Evolutionary conservation across 805 yeast species (phyloP), one percentile per base, ranked within the genome.

Genomic region (Myxozyma sirexii): DNA sequence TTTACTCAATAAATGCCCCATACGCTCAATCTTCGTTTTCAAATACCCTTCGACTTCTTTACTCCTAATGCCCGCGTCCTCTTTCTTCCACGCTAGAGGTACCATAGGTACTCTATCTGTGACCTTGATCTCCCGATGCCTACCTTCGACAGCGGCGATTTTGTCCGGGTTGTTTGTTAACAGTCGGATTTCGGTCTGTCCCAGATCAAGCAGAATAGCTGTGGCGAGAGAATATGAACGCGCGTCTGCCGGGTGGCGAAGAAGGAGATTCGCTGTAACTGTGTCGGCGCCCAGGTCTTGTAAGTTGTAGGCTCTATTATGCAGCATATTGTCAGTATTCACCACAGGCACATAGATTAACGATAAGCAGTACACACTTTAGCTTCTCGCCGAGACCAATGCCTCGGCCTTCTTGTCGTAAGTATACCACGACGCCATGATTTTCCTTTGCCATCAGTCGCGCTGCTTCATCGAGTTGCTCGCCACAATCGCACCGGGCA

Each of bases 271-370:
- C 7, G 99, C 99, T 73, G 92, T 96, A 3, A 94, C 98, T 0
- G 99, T 94, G 73, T 94, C 99, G 6, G 98, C 98, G 5, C 99
- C 99, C 58, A 94, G 78, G 75, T 94, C 99, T 77, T 94, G 99
- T 65, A 94, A 78, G 72, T 94, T 94, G 75, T 94, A 94, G 1
- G 98, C 98, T 75, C 66, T 63, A 39, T 21, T n/a, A 15, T 15
- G 35, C 24, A 17, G 7, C 19, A 21, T 19, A 42, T 29, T 45
- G 10, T 29, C n/a, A 45, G 26, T n/a, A 29, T 4, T 17, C 19
- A 52, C 31, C 38, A 4, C 31, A 12, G 3, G 23, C 4, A 33
- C 17, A 38, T 10, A 35, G 19, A 53, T 17, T 8, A 17, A 21
- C 13, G 4, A 41, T 15, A 10, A n/a, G n/a, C 21, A 23, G 17